Evolutionary conservation across 352 stramenopile species (phyloP), one percentile per base, ranked within the genome.

Genomic region (Pythium sukuiense): DNA sequence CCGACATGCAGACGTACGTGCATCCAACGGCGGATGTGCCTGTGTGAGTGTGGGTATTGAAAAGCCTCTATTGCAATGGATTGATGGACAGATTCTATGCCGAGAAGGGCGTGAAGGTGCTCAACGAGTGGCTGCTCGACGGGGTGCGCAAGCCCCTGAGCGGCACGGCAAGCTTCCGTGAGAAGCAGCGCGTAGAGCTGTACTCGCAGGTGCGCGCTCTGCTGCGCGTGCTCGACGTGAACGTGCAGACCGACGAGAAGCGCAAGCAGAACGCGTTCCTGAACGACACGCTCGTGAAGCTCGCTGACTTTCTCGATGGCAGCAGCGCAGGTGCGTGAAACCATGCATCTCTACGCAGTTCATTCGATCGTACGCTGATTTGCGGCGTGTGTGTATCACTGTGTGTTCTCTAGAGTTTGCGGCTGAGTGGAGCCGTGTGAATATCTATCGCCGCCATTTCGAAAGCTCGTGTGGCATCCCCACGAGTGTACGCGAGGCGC

Each of bases 381-480:
- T 24, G 20, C 20, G 20, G 20, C 20, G 20, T 24, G 20, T 16
- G 12, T 29, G n/a, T 46, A 14, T 45, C 27, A 30, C 14, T 46
- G 29, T 12, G 30, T n/a, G 55, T 20, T 32, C 12, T 27, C 14
- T 50, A 90, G 84, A 91, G 12, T 92, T 78, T 52, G 76, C 81
- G 14, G 78, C 80, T 11, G 85, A 92, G 61, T 88, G 80, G 79
- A 90, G 83, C 60, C 83, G 78, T 53, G 55, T 93, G 33, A 93
- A 93, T 59, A 81, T 92, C 64, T 88, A 88, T 27, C 78, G 83
- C 3, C 83, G 83, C 27, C 82, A 93, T 59, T 91, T 93, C 64
- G 85, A 93, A 73, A 88, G 79, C 68, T 76, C 82, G 53, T 91
- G 81, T 57, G 83, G 81, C n/a, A 59, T 88, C 20, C 55, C 76